phyloP scores from a whole-genome alignment of 1,284 basidiomycete genomes.

The Flammula alnicola region DNA sequence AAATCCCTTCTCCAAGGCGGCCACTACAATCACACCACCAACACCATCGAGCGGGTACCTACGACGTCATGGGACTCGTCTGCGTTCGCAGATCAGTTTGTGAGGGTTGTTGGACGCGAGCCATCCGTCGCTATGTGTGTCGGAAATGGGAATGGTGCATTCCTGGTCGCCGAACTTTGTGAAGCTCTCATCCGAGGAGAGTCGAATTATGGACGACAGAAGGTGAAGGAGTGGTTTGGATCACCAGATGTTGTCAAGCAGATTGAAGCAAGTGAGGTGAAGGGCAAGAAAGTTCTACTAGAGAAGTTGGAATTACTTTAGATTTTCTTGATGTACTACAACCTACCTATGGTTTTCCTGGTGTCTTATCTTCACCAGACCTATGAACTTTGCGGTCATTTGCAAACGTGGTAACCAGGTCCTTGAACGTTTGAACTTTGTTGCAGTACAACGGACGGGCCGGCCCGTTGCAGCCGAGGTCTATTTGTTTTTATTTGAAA shows the following conservation, averaged over 20 bases:
- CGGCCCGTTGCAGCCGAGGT: too few species aligned
- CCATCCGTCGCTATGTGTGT: slow-evolving; percentile 62
- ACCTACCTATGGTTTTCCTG: too few species aligned
- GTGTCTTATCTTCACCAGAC: too few species aligned
- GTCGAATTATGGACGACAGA: slow-evolving; percentile 44
- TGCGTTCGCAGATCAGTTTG: slow-evolving; percentile 63
- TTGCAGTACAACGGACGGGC: too few species aligned
- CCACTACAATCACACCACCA: slow-evolving; percentile 73
- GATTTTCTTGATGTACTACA: too few species aligned
- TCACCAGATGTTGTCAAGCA: slow-evolving; percentile 40
- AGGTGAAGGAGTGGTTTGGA: slow-evolving; percentile 62
- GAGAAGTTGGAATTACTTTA: slow-evolving; percentile 46
- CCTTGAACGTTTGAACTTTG: too few species aligned
- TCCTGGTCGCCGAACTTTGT: slow-evolving; percentile 79
- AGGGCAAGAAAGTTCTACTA: slow-evolving; percentile 60
- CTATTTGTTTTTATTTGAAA: too few species aligned
- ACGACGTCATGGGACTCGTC: slow-evolving; percentile 56
- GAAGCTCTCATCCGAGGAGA: slow-evolving; percentile 57
- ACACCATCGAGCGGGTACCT: slow-evolving; percentile 47
- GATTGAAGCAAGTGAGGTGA: slow-evolving; percentile 50
- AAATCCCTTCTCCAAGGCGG: slow-evolving; percentile 90
- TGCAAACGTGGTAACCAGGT: too few species aligned
- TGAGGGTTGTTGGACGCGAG: slow-evolving; percentile 60
- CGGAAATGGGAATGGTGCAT: slow-evolving; percentile 66
- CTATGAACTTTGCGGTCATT: too few species aligned